phyloP scores from a whole-genome alignment of 73 alveolate species.

The Symbiodinium natans region DNA sequence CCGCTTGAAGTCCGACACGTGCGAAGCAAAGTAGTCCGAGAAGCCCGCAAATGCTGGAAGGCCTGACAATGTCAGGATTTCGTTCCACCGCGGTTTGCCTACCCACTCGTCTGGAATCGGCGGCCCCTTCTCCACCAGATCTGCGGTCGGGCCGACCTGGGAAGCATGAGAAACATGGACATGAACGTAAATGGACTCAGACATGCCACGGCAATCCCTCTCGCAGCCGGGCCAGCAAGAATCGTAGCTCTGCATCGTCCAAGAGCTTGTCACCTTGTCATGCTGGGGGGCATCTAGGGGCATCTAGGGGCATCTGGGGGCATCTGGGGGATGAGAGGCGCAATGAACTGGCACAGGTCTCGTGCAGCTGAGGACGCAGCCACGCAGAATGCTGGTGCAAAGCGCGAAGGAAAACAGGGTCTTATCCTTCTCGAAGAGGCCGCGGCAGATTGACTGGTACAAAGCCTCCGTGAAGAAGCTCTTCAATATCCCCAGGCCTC shows the following conservation, averaged over 20 bases:
- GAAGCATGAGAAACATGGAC: neutral
- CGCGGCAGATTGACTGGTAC: slow-evolving; percentile 99
- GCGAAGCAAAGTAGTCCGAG: slow-evolving; percentile 96
- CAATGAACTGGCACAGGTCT: no score
- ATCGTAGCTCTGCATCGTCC: slow-evolving; percentile 87
- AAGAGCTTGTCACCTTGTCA: slow-evolving; percentile 55
- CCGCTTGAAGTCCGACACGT: slow-evolving; percentile 96
- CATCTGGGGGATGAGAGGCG: no score
- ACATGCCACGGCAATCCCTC: neutral
- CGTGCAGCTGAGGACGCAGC: no score
- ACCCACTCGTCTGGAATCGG: slow-evolving; percentile 76
- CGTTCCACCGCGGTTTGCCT: slow-evolving; percentile 93
- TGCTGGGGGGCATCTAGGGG: slow-evolving; percentile 87
- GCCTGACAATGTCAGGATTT: slow-evolving; percentile 93
- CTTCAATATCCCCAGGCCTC: slow-evolving; percentile 96
- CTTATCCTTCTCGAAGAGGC: slow-evolving; percentile 92
- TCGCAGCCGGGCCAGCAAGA: slow-evolving; percentile 50
- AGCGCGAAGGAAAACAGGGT: slow-evolving; percentile 91
- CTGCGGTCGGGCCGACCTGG: slow-evolving; percentile 81
- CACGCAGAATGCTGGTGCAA: slow-evolving; percentile 91
- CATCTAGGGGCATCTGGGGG: slow-evolving; percentile 97
- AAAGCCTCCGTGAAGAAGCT: slow-evolving; percentile 95
- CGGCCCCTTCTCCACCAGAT: slow-evolving; percentile 91
- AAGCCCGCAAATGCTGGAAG: slow-evolving; percentile 96
- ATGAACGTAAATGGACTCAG: neutral